Evolutionary conservation across 2,329 filamentous ascomycete genomes (phyloP), one percentile per base, ranked within the genome.

Genomic region (Aspergillus alliaceus): DNA sequence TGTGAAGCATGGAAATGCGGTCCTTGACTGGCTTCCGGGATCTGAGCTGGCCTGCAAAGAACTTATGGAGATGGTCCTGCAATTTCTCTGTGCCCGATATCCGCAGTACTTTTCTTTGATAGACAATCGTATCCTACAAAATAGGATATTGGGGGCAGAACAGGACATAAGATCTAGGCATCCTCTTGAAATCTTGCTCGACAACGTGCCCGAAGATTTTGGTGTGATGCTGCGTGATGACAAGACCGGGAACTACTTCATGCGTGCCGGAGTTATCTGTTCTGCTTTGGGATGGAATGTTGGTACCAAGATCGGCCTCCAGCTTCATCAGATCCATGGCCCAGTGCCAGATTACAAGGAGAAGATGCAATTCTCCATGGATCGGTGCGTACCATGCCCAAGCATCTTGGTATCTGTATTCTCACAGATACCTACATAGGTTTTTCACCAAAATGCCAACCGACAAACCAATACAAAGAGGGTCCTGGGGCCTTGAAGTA

Each of bases 301-400:
- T 0, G 83, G 79, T 0, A 83, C 82, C 24, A 95, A 96, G 76
- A 86, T 95, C 53, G 90, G 90, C 0, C 74, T 87, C 63, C 82
- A 82, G 22, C 77, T 96, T 14, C 79, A 86, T 11, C 82, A 86
- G 56, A 93, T 96, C 59, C 91, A 96, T 69, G 75, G 75, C 1
- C 81, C 83, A 0, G 88, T 96, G 22, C 91, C 91, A 0, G 90
- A 95, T 66, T 96, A 93, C 72, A 90, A 90, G 63, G 88, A 90
- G 70, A 96, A 93, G 77, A 92, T 96, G 89, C 84, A 89, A 35
- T 89, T 91, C 61, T 92, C 89, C 39, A 93, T 96, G 88, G 90
- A 96, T 67, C 82, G 90, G 84, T 91, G 75, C 51, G 82, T 68
- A 27, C 14, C 20, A 14, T 48, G 9, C 34, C 44, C 20, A 22